These are phyloP conservation scores for Carex arenaria DNA, from an alignment of 202 grass and related monocot genomes.

Conservation along the genomic window DNA sequence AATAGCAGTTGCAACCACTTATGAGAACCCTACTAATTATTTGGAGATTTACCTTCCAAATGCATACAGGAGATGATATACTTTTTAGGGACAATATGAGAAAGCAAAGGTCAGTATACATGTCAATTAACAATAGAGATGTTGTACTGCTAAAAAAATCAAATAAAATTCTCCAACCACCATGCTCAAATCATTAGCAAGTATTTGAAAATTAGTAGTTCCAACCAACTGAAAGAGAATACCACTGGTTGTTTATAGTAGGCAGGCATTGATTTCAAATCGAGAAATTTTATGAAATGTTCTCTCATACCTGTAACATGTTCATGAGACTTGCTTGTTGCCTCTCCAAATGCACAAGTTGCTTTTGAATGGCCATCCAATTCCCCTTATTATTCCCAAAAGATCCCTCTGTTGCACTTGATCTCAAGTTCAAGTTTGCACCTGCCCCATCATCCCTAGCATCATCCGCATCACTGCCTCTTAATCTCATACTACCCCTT, in stretches of 20 bases:
- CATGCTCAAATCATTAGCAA: not conserved
- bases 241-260: not conserved
- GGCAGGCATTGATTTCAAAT: not conserved
- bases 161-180: not conserved
- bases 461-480: conserved; percentile 52
- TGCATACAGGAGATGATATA: not conserved
- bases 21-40: not conserved
- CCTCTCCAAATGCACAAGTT: conserved; percentile 72
- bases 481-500: conserved; percentile 52
- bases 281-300: not conserved
- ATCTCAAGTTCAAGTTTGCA: conserved; percentile 33
- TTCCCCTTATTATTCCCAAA: conserved; percentile 75
- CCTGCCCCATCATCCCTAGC: conserved; percentile 43
- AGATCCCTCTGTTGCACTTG: conserved; percentile 47
- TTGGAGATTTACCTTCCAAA: not conserved
- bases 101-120: not conserved
- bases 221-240: not conserved
- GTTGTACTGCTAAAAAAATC: not conserved
- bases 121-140: not conserved
- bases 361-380: conserved; percentile 86
- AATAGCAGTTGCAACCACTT: not conserved
- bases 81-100: not conserved
- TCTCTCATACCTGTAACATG: conserved; percentile 79
- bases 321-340: conserved; percentile 94
- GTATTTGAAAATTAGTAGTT: not conserved